Evolutionary conservation across 2,329 filamentous ascomycete genomes (phyloP), one percentile per base, ranked within the genome.

Genomic region (Colletotrichum neosansevieriae): DNA sequence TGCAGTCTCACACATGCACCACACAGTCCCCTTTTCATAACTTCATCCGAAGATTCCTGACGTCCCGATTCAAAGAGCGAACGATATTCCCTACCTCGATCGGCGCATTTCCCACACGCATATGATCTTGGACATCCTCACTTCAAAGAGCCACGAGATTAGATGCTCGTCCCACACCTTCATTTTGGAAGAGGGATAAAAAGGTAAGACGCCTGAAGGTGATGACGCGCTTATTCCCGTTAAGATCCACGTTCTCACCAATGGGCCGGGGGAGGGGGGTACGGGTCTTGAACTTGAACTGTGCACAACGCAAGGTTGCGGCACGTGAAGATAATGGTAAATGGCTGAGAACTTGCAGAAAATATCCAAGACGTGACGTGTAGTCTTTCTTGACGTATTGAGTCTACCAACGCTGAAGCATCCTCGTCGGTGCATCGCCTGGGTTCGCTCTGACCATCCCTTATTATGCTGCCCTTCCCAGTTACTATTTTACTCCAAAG

Each of bases 351-450:
- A 9, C 29, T 29, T 29, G 32, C 19, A 32, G 17, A 32, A 17
- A 9, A 12, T 19, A n/a, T 7, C 13, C 15, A 21, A 36, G 24
- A 40, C 5, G 59, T 63, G 64, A 67, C 59, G 64, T 58, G 59
- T 63, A 57, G 45, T 32, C 44, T 45, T 15, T 38, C 36, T 47
- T 45, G 51, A 58, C 53, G 32, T 58, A 38, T 17, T 36, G n/a
- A 54, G 45, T 44, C 47, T 53, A 49, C 24, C 49, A 3, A 17
- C 24, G 17, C 17, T n/a, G 24, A 36, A 53, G 24, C 24, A 40
- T 61, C 38, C 12, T 19, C 17, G 34, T 36, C 50, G 29, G 29
- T 29, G 29, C 29, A 29, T 29, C 29, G 29, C 29, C 29, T 9
- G 29, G 29, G 29, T 29, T 29, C 9, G 29, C 29, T 29, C 29